Evolutionary conservation across 805 yeast genomes (phyloP), one percentile per base, ranked within the genome.

Genomic region (Ogataea philodendri): DNA sequence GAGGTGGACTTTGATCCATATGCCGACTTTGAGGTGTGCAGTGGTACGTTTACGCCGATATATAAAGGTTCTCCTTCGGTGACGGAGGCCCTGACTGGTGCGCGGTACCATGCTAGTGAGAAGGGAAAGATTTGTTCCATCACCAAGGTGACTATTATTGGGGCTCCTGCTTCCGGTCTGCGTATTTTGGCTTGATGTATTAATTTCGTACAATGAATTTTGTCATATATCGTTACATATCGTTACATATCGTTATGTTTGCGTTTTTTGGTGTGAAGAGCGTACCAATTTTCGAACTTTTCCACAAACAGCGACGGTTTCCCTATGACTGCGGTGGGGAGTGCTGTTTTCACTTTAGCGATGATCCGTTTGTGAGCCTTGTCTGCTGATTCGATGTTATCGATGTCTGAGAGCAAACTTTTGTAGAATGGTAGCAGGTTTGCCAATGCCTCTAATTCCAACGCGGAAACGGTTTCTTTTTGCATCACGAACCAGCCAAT

Each of bases 1-100:
- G 93, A 87, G 55, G 77, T 89, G 50, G 94, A 90, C 57, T 93
- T 88, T 57, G 96, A 93, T 58, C 95, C 89, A 37, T 84, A 79
- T 59, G 90, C 95, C 3, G 88, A 84, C 39, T 89, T 89, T 60
- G 93, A 84, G 32, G 80, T 93, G 39, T 93, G 97, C 68, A 84
- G 95, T 11, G 72, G 82, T 10, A 78, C 95, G 13, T 76, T 72
- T 54, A 84, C 96, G 6, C 98, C 98, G 32, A 85, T 93, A 39
- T 90, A 89, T 63, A 72, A 73, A 48, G 93, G 88, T 11, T 65
- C 81, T 19, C 81, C 84, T 23, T 61, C 55, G 24, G 88, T 76
- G 19, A 52, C 73, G 17, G 97, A 93, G 55, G 86, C 95, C 11
- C 67, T 94, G 48, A 87, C 95, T 15, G 95, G 95, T 36, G 95